Evolutionary conservation across 2,329 filamentous ascomycete genomes (phyloP).

Genomic region (Delphinella strobiligena): DNA sequence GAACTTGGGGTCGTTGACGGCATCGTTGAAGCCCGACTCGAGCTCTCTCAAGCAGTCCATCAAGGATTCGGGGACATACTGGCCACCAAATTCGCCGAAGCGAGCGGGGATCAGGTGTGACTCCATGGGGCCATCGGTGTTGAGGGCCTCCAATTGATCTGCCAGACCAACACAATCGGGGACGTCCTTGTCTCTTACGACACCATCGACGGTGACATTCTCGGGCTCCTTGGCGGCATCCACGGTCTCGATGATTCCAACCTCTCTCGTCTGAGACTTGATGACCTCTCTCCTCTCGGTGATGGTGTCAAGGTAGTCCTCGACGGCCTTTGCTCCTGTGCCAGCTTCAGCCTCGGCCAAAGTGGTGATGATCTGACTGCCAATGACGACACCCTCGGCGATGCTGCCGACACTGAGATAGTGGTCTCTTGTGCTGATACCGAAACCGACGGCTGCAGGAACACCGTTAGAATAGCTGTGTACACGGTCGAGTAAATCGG

Average conservation of each 20-base stretch:
- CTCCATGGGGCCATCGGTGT: constrained; percentile 41
- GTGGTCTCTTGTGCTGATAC: constrained; percentile 89
- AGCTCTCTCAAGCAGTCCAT: constrained; percentile 94
- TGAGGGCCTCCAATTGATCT: constrained; percentile 75
- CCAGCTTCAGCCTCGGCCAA: constrained; percentile 57
- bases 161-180: constrained; percentile 55
- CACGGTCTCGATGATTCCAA: constrained; percentile 58
- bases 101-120: constrained; percentile 58
- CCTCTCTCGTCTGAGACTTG: constrained; percentile 44
- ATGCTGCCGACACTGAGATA: constrained; percentile 74
- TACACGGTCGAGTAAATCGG: constrained; percentile 69
- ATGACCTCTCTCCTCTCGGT: constrained; percentile 38
- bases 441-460: constrained; percentile 87
- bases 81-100: constrained; percentile 92
- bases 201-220: constrained; percentile 55
- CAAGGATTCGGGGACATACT: constrained; percentile 92
- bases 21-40: constrained; percentile 79
- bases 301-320: constrained; percentile 74
- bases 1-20: constrained; percentile 77
- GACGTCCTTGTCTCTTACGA: constrained; percentile 48
- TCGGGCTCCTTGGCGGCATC: constrained; percentile 48
- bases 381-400: constrained; percentile 91
- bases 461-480: constrained; percentile 87
- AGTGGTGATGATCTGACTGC: constrained; percentile 83
- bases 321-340: constrained; percentile 57